These are phyloP conservation scores for Dactylonectria estremocensis DNA, from an alignment of 2,329 filamentous ascomycete genomes.

Conservation along the genomic window DNA sequence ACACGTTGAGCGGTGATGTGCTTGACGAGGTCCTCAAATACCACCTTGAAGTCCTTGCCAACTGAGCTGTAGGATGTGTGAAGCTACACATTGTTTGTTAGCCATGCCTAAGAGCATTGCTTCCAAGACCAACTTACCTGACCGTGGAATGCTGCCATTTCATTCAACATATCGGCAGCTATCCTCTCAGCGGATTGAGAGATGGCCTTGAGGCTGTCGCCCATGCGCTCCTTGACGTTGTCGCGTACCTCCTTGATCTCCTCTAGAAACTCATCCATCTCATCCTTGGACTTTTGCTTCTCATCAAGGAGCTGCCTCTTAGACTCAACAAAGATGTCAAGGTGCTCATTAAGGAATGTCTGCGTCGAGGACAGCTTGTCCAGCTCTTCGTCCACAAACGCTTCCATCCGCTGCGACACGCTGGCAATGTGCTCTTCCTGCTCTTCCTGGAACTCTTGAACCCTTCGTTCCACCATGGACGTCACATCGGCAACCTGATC, in stretches of 20 bases:
- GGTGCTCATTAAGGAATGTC: conserved; percentile 78
- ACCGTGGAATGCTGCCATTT: conserved; percentile 87
- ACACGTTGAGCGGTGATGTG: conserved; percentile 83
- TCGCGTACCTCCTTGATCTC: conserved; percentile 93
- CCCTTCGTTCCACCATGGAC: conserved; percentile 80
- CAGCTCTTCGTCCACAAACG: conserved; percentile 83
- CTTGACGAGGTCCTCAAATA: conserved; percentile 86
- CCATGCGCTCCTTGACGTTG: conserved; percentile 88
- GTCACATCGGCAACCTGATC: conserved; percentile 84
- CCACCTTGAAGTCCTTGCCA: conserved; percentile 86
- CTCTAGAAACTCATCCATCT: conserved; percentile 92
- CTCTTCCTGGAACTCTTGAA: conserved; percentile 79
- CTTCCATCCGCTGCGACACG: conserved; percentile 80
- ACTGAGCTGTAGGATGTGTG: conserved; percentile 88
- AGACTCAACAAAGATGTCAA: conserved; percentile 76
- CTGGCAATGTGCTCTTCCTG: conserved; percentile 80
- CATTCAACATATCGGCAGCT: conserved; percentile 88
- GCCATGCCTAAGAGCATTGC: background rate
- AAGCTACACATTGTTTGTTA: conserved; percentile 65
- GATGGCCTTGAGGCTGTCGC: conserved; percentile 86
- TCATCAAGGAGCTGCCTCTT: conserved; percentile 78
- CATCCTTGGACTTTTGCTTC: conserved; percentile 79
- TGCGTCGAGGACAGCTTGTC: conserved; percentile 80
- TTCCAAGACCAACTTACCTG: conserved; percentile 59
- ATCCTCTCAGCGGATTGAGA: conserved; percentile 90